Evolutionary conservation across 345 rosid species (phyloP).

Genomic region (Hypericum perforatum): DNA sequence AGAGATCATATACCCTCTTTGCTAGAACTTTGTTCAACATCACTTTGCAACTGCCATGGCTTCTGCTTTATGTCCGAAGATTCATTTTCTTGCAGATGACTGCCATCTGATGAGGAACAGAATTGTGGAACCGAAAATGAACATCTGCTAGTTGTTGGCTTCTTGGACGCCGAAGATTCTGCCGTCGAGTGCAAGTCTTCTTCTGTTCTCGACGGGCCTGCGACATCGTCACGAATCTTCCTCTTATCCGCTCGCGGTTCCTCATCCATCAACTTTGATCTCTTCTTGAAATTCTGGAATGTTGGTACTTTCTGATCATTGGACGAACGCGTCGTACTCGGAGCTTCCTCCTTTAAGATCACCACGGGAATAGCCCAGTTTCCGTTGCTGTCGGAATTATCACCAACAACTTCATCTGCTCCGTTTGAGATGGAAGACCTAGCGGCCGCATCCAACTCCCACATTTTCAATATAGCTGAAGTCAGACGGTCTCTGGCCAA

Average conservation of each 20-base stretch:
- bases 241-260: conserved; percentile 9
- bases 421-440: conserved; percentile 26
- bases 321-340: conserved; percentile 40
- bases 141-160: conserved; percentile 31
- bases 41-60: conserved; percentile 23
- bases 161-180: conserved; percentile 51
- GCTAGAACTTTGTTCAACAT: conserved; percentile 22
- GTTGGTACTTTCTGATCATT: conserved; percentile 81
- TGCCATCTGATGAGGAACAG: conserved; percentile 38
- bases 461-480: conserved; percentile 69
- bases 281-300: conserved; percentile 38
- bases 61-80: conserved; percentile 27
- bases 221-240: conserved; percentile 13
- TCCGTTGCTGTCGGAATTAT: conserved; percentile 42
- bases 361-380: conserved; percentile 26
- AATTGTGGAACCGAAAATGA: conserved; percentile 59
- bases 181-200: conserved; percentile 65
- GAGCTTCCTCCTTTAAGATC: conserved; percentile 26
- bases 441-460: conserved; percentile 61
- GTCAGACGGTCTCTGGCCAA: conserved; percentile 52
- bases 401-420: conserved; percentile 52
- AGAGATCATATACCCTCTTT: conserved; percentile 29
- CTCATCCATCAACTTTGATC: conserved; percentile 36
- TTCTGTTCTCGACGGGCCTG: conserved; percentile 24
- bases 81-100: conserved; percentile 32